Evolutionary conservation across 768 basidiomycete genomes (phyloP), one percentile per base, ranked within the genome.

Genomic region (Sarcodon sp.): DNA sequence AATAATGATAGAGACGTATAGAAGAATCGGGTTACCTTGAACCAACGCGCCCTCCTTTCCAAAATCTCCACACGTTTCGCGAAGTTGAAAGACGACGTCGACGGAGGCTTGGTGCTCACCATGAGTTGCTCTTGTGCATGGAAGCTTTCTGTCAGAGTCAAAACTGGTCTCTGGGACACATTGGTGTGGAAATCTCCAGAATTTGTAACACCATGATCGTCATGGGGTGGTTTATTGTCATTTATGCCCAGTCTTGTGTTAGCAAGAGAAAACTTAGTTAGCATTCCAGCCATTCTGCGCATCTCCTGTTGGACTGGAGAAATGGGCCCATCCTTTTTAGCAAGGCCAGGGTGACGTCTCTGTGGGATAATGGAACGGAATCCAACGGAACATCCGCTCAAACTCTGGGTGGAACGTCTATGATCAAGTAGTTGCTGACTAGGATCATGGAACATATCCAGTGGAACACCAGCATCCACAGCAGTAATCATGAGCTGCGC

Each of bases 401-500:
- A 45, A 31, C 7, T 45, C 18, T 6, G 48, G 37, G 1, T 47
- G 44, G 9, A 47, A 0, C 37, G 50, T 6, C 45, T 34, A 6
- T 41, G 43, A 15, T 16, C 38, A 36, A n/a, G n/a, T 8, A 31
- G n/a, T 16, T n/a, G 49, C 37, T 47, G 48, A 43, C 50, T 52
- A 38, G 54, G 51, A 37, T 54, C 48, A 13, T 59, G 47, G 60
- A 83, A 65, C 33, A 66, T 68, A 35, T 68, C 64, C 1, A 81
- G 66, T 0, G 82, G 72, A 0, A 77, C 75, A 3, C 82, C 81
- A 3, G 82, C 79, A 59, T 87, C 85, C 54, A 79, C 66, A 4
- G 82, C 79, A 3, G 82, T 77, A 15, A 68, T 70, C 50, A 81
- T 72, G 10, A 83, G 68, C 59, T 83, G 73, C 7, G 61, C 61